Evolutionary conservation across 768 basidiomycete species (phyloP).

Genomic region (Grammothele lineata): DNA sequence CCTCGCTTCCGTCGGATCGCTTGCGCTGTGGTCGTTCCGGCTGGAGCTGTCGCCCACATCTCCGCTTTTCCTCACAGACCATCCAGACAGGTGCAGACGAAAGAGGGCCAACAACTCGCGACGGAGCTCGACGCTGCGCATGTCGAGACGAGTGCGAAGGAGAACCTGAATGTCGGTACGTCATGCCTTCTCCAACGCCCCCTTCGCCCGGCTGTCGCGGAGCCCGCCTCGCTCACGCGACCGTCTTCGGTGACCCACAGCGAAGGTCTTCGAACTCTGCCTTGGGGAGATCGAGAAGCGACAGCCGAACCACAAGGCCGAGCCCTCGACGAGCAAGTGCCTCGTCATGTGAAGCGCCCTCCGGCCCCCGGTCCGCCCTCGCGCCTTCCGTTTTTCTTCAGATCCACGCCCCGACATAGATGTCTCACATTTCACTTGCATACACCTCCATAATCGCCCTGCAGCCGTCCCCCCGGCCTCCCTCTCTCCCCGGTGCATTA

Average conservation of each 20-base stretch:
- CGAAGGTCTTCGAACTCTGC: conserved; percentile 81
- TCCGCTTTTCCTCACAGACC: conserved; percentile 32
- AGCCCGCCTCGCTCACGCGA: conserved; percentile 4
- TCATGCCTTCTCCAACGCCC: conserved; percentile 19
- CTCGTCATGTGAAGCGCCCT: conserved; percentile 46
- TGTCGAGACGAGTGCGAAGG: conserved; percentile 87
- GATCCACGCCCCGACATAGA: too few species aligned
- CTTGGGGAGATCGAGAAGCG: conserved; percentile 80
- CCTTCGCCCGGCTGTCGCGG: too few species aligned
- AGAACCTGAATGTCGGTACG: conserved; percentile 84
- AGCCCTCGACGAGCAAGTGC: conserved; percentile 42
- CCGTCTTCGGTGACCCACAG: conserved; percentile 34
- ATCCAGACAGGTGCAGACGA: conserved; percentile 65
- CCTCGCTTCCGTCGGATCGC: too few species aligned
- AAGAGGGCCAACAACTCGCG: conserved; percentile 77
- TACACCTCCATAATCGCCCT: conserved; percentile 13
- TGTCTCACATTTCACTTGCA: conserved; percentile 4
- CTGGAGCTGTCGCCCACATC: conserved; percentile 12
- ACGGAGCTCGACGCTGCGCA: conserved; percentile 69
- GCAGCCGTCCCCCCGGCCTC: too few species aligned
- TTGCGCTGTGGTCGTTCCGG: neutral
- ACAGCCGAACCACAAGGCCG: conserved; percentile 46
- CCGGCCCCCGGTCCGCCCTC: neutral
- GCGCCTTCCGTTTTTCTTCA: neutral
- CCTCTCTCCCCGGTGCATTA: conserved; percentile 3